Percentiles rank a stretch among this genome's conserved stretches.
phyloP scores from a whole-genome alignment of 768 basidiomycete species.

The Leccinum arenicola region DNA sequence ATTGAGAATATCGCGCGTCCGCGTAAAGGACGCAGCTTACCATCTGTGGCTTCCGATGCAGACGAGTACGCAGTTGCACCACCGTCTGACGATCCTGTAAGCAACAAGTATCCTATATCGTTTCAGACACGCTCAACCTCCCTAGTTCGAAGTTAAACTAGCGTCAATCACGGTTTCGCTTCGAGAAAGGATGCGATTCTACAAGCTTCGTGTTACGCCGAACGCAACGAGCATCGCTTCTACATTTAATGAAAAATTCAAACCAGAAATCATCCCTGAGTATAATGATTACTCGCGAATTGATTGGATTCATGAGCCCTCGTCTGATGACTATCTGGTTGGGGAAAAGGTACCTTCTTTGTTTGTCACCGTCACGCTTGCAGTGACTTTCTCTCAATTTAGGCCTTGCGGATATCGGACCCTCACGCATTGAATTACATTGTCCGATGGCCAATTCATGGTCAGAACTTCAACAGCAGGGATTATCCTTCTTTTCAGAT shows the following conservation, averaged over 20 bases:
- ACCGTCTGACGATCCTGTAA: constrained; percentile 62
- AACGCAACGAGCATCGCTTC: constrained; percentile 69
- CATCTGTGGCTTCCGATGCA: constrained; percentile 29
- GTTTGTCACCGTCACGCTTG: not conserved
- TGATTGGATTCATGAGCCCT: constrained; percentile 73
- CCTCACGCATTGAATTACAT: constrained; percentile 65
- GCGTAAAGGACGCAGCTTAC: constrained; percentile 32
- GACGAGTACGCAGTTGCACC: constrained; percentile 52
- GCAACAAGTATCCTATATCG: constrained; percentile 17
- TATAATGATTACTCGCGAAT: constrained; percentile 79
- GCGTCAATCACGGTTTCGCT: constrained; percentile 67
- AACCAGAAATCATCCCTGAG: constrained; percentile 82
- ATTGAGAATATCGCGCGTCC: constrained; percentile 57
- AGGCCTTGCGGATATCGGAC: constrained; percentile 72
- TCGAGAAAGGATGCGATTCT: constrained; percentile 82
- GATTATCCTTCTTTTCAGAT: constrained; percentile 73
- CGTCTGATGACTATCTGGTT: constrained; percentile 50
- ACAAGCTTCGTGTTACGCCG: constrained; percentile 73
- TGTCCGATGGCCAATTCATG: constrained; percentile 80
- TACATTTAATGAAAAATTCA: constrained; percentile 79
- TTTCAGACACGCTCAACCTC: constrained; percentile 1
- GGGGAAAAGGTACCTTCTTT: constrained; percentile 60
- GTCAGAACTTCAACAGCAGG: constrained; percentile 77
- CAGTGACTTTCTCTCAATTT: constrained; percentile 10
- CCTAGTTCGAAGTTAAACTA: constrained; percentile 75